Evolutionary conservation across 1,284 basidiomycete genomes (phyloP), one percentile per base, ranked within the genome.

Genomic region (Moniliophthora roreri): DNA sequence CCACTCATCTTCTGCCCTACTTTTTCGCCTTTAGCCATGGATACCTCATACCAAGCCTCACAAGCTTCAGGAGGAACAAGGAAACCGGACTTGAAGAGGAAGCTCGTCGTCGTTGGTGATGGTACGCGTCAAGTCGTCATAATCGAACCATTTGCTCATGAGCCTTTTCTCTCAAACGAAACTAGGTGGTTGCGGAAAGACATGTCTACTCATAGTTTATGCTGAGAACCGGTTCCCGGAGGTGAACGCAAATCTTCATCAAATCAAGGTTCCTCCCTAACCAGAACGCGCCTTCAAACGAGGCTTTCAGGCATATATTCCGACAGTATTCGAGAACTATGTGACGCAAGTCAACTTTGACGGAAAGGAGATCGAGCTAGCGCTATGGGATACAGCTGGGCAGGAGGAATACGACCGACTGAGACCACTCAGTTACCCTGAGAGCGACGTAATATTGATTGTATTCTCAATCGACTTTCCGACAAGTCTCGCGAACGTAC

Each of bases 351-450:
- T 97, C 48, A 80, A 87, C 39, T 91, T 89, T 62, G 94, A 98
- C 39, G 87, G 89, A 52, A 97, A 96, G 73, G 79, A 86, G 44
- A 87, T 98, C 62, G 95, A 98, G 70, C 82, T 98, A 34, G 95
- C 95, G 4, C 79, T 99, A 32, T 99, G 95, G 95, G 95, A 98
- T 73, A 98, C 96, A 1, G 96, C 95, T 4, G 95, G 96, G 16
- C 95, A 98, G 72, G 95, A 98, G 74, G 95, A 98, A 75, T 98
- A 98, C 71, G 95, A 98, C 70, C 82, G 95, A 58, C 78, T 98
- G 59, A 82, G 95, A 59, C 95, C 95, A 23, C 77, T 99, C 56
- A 94, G 91, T 69, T 98, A 98, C 67, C 95, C 95, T 35, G 96
- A 98, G 70, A 94, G 90, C 75, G 88, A 98, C 70, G 93, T 98